Base-by-base conservation (phyloP, 352 stramenopile species). In the Phytopythium vexans region DNA sequence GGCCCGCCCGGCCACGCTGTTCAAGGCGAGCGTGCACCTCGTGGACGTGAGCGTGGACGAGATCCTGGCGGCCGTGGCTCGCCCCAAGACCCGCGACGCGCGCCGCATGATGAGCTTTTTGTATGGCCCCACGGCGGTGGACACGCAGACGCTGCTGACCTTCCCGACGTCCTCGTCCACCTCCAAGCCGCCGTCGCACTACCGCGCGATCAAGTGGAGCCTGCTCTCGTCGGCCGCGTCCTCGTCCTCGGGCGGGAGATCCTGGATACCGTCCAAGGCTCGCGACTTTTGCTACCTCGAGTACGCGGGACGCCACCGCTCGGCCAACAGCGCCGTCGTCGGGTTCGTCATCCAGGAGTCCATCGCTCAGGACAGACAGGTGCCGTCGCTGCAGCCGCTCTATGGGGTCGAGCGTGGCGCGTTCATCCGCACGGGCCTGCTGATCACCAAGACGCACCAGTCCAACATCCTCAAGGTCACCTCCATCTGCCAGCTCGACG, bases 291-390 rank as follows among this genome's bases (percentile, higher is more conserved):
- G 78, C 49, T 89, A 85, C 41, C 45, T 94, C 40, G 82, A 92
- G 55, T 92, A 92, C 49, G 80, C 79, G 6, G 82, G 82, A 52
- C 74, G 69, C 49, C 80, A 79, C 39, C 52, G 62, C 2, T 53
- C 60, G 27, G 58, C 65, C 0, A 69, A 65, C 38, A 82, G 59
- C 35, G 74, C 58, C 10, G 75, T 90, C 8, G 66, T 94, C 27
- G 84, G 77, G 31, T 94, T 90, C 57, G 91, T 78, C 42, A 60
- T 94, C 6, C 84, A 94, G 55, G 78, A 94, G 21, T 86, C 73
- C 1, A 76, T 92, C 56, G 51, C 70, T 7, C 63, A 66, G 32
- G 77, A 88, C 12, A 68, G 73, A 41, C 68, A 92, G 50, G 77
- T 92, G 31, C 82, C 84, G 12, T 66, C 76, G 4, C 64, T 94